Conservation (phyloP, 257 asterid species). For the Verbascum thapsus region DNA sequence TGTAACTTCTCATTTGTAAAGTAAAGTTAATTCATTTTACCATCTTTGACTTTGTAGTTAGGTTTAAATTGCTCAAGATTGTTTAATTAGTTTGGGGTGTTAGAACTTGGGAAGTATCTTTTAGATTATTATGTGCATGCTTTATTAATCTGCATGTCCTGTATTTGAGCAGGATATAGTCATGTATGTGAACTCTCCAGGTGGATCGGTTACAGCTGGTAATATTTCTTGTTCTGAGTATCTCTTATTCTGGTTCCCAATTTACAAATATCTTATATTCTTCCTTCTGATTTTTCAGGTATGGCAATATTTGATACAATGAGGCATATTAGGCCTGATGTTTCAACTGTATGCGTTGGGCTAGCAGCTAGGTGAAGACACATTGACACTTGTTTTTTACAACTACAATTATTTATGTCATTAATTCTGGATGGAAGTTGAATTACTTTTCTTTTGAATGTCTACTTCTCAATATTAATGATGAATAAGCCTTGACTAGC, state of each 20-base stretch:
- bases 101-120: background rate
- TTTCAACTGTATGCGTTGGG: constrained; percentile 93
- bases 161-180: constrained; percentile 71
- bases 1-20: background rate
- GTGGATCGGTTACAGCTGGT: constrained; percentile 99
- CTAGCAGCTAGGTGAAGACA: constrained; percentile 84
- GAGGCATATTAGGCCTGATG: constrained; percentile 93
- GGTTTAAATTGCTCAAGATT: constrained; percentile 3
- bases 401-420: constrained; percentile 18
- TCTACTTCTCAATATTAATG: background rate
- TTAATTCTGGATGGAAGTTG: background rate
- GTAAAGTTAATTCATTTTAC: background rate
- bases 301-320: constrained; percentile 90
- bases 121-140: too few species aligned
- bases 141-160: too few species aligned
- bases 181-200: constrained; percentile 97
- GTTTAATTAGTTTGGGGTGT: background rate
- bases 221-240: constrained; percentile 17
- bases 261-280: constrained; percentile 29
- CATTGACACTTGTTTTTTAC: constrained; percentile 22
- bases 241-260: background rate
- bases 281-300: constrained; percentile 41
- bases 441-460: background rate
- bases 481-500: background rate
- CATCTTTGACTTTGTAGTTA: background rate